Evolutionary conservation across 805 yeast genomes (phyloP).

Genomic region (Komagataella ulmi): DNA sequence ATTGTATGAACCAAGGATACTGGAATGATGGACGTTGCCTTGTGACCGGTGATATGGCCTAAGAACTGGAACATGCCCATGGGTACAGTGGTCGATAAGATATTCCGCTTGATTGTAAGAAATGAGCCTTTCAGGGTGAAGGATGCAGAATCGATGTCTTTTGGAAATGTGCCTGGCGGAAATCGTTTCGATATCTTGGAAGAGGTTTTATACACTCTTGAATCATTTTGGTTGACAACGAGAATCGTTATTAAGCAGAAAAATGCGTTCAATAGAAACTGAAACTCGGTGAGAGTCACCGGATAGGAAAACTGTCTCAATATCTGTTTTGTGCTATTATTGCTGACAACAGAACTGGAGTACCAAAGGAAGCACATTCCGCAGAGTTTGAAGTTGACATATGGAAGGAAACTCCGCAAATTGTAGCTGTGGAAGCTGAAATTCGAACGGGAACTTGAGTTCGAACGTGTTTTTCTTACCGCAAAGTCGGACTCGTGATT

Average conservation of each 20-base stretch:
- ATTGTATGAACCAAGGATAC: constrained; percentile 93
- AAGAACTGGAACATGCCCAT: constrained; percentile 90
- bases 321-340: constrained; percentile 70
- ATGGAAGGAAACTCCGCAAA: not conserved
- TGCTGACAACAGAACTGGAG: constrained; percentile 63
- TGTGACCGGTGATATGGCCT: constrained; percentile 86
- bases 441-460: not conserved
- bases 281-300: constrained; percentile 79
- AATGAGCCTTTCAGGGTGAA: constrained; percentile 22
- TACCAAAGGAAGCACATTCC: constrained; percentile 69
- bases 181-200: constrained; percentile 16
- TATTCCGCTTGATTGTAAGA: constrained; percentile 36
- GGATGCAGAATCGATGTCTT: constrained; percentile 13
- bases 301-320: constrained; percentile 63
- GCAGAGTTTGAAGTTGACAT: constrained; percentile 16
- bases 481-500: not conserved
- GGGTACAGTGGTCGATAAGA: constrained; percentile 64
- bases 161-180: constrained; percentile 40
- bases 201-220: constrained; percentile 19
- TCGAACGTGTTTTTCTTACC: not conserved
- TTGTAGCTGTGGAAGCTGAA: not conserved
- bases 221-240: constrained; percentile 14
- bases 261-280: constrained; percentile 60
- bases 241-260: constrained; percentile 31
- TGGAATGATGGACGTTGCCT: constrained; percentile 84